Percentiles rank a stretch among this genome's conserved stretches.
Conservation (phyloP, 164 flowering plant genomes). For the Aristolochia californica region DNA sequence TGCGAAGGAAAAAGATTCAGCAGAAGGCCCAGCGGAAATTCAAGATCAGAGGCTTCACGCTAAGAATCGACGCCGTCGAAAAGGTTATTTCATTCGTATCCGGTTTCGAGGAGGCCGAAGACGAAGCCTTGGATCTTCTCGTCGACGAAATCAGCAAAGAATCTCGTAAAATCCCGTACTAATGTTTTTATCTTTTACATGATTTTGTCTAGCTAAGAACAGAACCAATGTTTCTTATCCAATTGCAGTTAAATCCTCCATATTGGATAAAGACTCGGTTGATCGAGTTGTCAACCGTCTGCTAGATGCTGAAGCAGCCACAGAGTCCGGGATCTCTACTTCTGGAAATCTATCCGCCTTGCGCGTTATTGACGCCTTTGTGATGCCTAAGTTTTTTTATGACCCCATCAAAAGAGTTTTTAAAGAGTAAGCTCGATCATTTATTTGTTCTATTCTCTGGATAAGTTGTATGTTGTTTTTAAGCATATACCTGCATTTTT, state of each 20-base stretch:
- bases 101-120: constrained; percentile 44
- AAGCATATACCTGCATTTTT: background rate
- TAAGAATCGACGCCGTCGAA: constrained; percentile 61
- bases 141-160: constrained; percentile 67
- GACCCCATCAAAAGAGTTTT: constrained; percentile 69
- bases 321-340: constrained; percentile 23
- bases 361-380: constrained; percentile 58
- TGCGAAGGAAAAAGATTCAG: constrained; percentile 16
- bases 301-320: constrained; percentile 51
- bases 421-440: constrained; percentile 44
- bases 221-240: background rate
- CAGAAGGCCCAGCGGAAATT: constrained; percentile 62
- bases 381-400: constrained; percentile 59
- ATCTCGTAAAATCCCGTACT: constrained; percentile 25
- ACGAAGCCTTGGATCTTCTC: constrained; percentile 78
- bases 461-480: constrained; percentile 8
- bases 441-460: background rate
- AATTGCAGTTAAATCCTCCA: constrained; percentile 64
- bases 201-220: background rate
- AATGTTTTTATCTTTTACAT: background rate
- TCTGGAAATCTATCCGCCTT: constrained; percentile 27
- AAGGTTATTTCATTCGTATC: constrained; percentile 50
- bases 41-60: constrained; percentile 64
- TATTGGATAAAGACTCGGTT: constrained; percentile 58
- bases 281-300: constrained; percentile 39